Evolutionary conservation across 2,329 filamentous ascomycete species (phyloP).

Genomic region (Ophioceras dolichostomum): DNA sequence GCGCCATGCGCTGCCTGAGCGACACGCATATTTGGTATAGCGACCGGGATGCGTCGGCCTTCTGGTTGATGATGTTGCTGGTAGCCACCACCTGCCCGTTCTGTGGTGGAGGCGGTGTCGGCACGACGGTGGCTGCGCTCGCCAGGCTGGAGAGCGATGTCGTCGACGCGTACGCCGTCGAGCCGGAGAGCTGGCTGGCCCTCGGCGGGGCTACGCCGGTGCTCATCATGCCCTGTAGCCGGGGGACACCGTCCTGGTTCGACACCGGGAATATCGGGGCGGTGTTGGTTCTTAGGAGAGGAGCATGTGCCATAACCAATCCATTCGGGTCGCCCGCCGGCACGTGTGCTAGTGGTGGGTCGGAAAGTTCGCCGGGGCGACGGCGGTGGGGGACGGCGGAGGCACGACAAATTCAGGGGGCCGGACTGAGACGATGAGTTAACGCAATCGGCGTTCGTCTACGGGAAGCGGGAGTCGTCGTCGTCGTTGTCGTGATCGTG

Average conservation of each 20-base stretch:
- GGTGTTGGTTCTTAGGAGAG: constrained; percentile 46
- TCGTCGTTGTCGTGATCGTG: no score
- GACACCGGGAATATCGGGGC: constrained; percentile 39
- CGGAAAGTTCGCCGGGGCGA: no score
- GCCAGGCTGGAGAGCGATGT: constrained; percentile 38
- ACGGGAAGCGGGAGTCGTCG: no score
- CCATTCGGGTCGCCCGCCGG: no score
- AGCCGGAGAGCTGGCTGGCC: constrained; percentile 50
- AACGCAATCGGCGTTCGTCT: no score
- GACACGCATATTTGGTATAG: constrained; percentile 92
- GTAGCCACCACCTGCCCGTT: constrained; percentile 61
- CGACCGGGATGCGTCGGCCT: constrained; percentile 80
- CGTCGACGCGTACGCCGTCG: constrained; percentile 41
- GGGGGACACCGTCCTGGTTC: constrained; percentile 31
- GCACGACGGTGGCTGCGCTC: constrained; percentile 27
- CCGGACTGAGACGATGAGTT: no score
- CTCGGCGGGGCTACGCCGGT: constrained; percentile 32
- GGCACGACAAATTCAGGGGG: no score
- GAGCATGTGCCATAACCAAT: constrained; percentile 46
- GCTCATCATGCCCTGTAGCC: constrained; percentile 36
- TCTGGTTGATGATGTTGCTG: constrained; percentile 93
- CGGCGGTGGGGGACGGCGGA: no score
- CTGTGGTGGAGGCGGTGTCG: constrained; percentile 21
- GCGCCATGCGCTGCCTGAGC: constrained; percentile 67
- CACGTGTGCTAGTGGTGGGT: no score